Conservation (phyloP, 2,329 filamentous ascomycete genomes). For the Neofusicoccum parvum region DNA sequence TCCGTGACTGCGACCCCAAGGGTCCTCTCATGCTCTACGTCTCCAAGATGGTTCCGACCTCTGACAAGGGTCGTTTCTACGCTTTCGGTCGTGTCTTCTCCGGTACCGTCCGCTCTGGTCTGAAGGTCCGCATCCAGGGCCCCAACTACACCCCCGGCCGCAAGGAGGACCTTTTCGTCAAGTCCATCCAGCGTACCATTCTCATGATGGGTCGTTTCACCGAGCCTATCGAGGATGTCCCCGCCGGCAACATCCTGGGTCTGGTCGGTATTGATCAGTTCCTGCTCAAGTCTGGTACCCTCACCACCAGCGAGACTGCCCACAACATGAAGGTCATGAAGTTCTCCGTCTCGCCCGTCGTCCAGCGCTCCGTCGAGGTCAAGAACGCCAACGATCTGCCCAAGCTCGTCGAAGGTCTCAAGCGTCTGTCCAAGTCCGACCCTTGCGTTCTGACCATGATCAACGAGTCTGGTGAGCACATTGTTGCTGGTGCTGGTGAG, state of each 20-base stretch:
- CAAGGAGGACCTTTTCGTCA: conserved; percentile 99
- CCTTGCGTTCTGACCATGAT: conserved; percentile 94
- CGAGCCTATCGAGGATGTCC: conserved; percentile 98
- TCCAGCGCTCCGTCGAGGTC: conserved; percentile 97
- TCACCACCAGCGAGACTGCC: conserved; percentile 93
- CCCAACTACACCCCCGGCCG: conserved; percentile 97
- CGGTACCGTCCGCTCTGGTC: conserved; percentile 94
- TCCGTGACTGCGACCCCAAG: conserved; percentile 98
- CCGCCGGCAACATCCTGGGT: conserved; percentile 99
- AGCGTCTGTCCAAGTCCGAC: conserved; percentile 99
- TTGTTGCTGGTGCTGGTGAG: conserved; percentile 99
- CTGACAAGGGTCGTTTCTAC: conserved; percentile 99
- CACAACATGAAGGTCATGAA: conserved; percentile 99
- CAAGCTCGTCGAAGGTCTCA: conserved; percentile 99
- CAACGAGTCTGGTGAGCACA: conserved; percentile 93
- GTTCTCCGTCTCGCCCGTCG: conserved; percentile 99
- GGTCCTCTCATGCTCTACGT: conserved; percentile 99
- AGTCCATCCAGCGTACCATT: conserved; percentile 99
- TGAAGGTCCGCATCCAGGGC: conserved; percentile 99
- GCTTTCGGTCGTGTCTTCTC: conserved; percentile 99
- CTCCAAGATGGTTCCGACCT: conserved; percentile 99
- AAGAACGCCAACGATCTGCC: conserved; percentile 99
- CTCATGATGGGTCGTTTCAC: conserved; percentile 99
- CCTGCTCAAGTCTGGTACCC: conserved; percentile 99
- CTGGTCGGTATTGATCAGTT: conserved; percentile 99